Conservation (phyloP, 2,329 filamentous ascomycete genomes). For the Chrysoporthe cubensis region DNA sequence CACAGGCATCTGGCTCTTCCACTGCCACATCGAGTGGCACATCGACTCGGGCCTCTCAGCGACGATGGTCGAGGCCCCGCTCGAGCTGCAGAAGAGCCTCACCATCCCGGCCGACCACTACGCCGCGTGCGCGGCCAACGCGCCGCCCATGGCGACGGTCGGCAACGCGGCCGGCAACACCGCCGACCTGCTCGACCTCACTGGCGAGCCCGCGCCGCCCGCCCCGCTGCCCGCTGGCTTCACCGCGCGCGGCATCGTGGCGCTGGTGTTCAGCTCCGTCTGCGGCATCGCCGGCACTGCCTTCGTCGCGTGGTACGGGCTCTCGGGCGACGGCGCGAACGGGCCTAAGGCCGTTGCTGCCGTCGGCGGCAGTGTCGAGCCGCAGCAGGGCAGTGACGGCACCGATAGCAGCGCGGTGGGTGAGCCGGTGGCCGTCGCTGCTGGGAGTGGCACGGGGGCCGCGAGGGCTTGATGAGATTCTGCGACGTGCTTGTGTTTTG, state of each 20-base stretch:
- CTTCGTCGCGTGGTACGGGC: constrained; percentile 70
- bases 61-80: constrained; percentile 44
- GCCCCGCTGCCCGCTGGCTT: constrained; percentile 69
- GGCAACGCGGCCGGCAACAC: constrained; percentile 81
- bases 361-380: not conserved
- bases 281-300: constrained; percentile 70
- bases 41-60: constrained; percentile 51
- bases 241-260: constrained; percentile 71
- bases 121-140: constrained; percentile 50
- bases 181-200: constrained; percentile 59
- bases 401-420: not conserved
- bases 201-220: constrained; percentile 34
- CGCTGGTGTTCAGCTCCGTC: constrained; percentile 73
- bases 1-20: constrained; percentile 55
- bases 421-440: not conserved
- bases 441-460: constrained; percentile 11
- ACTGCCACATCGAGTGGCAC: constrained; percentile 62
- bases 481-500: not conserved
- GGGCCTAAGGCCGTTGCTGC: not conserved
- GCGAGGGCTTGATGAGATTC: not conserved
- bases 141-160: constrained; percentile 47
- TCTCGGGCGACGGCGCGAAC: not conserved
- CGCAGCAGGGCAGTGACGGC: not conserved
- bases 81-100: constrained; percentile 52
- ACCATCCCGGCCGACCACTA: constrained; percentile 49